phyloP scores from a whole-genome alignment of 371 early-diverging fungal species.

The Mortierella sp. region DNA sequence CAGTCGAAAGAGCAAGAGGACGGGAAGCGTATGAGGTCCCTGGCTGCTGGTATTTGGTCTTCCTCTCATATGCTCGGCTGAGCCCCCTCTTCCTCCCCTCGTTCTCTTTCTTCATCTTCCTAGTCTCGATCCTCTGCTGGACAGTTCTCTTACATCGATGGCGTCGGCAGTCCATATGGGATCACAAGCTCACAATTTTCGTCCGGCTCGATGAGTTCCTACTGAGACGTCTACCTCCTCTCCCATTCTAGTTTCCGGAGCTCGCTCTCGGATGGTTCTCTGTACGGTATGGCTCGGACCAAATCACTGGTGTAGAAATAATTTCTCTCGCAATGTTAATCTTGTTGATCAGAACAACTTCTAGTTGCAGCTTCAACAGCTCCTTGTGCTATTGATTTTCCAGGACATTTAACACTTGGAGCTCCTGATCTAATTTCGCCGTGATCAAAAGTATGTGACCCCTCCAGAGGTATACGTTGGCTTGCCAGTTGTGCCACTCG shows the following conservation, averaged over 20 bases:
- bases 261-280: neutral
- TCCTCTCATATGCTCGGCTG: no score
- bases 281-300: slow-evolving; percentile 6
- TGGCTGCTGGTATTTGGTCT: no score
- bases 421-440: slow-evolving; percentile 26
- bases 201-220: neutral
- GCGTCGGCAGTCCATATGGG: no score
- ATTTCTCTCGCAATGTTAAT: slow-evolving; percentile 3
- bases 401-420: slow-evolving; percentile 6
- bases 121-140: neutral
- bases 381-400: slow-evolving; percentile 28
- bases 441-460: slow-evolving; percentile 18
- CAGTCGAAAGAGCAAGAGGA: no score
- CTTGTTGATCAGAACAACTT: slow-evolving; percentile 42
- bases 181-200: neutral
- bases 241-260: neutral
- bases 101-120: neutral
- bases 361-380: slow-evolving; percentile 35
- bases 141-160: no score
- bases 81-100: no score
- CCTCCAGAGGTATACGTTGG: slow-evolving; percentile 21
- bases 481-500: slow-evolving; percentile 6
- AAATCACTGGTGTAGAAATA: slow-evolving; percentile 17
- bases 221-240: no score
- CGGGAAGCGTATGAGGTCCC: no score